phyloP scores from a whole-genome alignment of 176 grass and related monocot genomes.

The Oryza meridionalis region DNA sequence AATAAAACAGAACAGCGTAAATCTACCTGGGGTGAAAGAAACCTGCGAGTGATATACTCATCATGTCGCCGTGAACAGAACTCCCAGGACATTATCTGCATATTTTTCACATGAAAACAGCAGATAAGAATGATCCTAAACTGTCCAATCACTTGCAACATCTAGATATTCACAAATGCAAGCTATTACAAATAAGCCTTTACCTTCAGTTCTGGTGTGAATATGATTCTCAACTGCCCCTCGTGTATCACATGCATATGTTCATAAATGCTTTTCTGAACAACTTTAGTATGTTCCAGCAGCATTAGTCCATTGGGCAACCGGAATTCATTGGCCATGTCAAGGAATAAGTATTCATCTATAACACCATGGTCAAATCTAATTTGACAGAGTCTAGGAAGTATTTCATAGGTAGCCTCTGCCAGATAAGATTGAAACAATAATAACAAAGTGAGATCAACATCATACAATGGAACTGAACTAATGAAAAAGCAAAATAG shows the following conservation, averaged over 20 bases:
- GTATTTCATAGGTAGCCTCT: slow-evolving; percentile 93
- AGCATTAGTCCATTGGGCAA: slow-evolving; percentile 79
- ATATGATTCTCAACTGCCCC: slow-evolving; percentile 89
- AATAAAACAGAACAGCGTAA: slow-evolving; percentile 21
- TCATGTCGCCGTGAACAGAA: slow-evolving; percentile 88
- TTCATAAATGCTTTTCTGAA: slow-evolving; percentile 94
- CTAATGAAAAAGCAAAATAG: neutral
- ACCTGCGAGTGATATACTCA: slow-evolving; percentile 83
- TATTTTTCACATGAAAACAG: slow-evolving; percentile 35
- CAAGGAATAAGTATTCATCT: slow-evolving; percentile 84
- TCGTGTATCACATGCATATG: slow-evolving; percentile 87
- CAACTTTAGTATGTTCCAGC: slow-evolving; percentile 85
- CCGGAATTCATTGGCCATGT: slow-evolving; percentile 81
- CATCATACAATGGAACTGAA: slow-evolving; percentile 29
- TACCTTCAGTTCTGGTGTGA: slow-evolving; percentile 97
- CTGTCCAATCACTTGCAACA: slow-evolving; percentile 52
- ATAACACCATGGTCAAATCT: slow-evolving; percentile 94
- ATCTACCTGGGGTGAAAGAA: slow-evolving; percentile 82
- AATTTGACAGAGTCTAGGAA: slow-evolving; percentile 96
- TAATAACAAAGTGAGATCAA: neutral
- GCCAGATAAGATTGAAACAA: slow-evolving; percentile 22
- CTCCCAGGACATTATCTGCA: slow-evolving; percentile 94
- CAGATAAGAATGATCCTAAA: slow-evolving; percentile 46
- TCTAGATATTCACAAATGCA: slow-evolving; percentile 44
- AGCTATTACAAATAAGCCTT: slow-evolving; percentile 27